Evolutionary conservation across 768 basidiomycete genomes (phyloP).

Genomic region (Tylopilus cervinicoccineus): DNA sequence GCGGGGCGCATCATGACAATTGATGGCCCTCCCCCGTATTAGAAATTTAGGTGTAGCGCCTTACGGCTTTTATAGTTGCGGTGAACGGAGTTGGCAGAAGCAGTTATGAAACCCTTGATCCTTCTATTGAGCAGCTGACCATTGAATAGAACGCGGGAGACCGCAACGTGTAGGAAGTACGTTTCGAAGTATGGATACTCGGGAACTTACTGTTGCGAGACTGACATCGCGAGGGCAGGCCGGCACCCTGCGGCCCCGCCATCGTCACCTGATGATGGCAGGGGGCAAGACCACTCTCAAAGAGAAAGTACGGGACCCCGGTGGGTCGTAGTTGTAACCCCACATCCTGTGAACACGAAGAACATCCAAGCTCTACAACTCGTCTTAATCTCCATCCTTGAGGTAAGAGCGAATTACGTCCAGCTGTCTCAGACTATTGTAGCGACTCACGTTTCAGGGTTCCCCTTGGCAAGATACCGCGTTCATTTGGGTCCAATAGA

Average conservation of each 20-base stretch:
- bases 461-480: neutral
- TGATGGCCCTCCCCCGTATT: neutral
- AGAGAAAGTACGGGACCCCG: neutral
- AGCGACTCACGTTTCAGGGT: neutral
- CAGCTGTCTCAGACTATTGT: neutral
- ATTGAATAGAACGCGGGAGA: neutral
- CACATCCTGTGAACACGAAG: neutral
- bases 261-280: neutral
- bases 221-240: neutral
- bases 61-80: neutral
- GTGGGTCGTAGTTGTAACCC: neutral
- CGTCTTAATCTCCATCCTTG: neutral
- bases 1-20: conserved; percentile 7
- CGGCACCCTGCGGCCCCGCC: neutral
- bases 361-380: neutral
- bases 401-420: neutral
- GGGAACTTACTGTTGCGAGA: neutral
- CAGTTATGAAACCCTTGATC: conserved; percentile 3
- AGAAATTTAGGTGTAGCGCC: neutral
- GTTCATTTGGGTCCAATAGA: neutral
- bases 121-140: conserved; percentile 2
- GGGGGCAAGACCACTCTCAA: neutral
- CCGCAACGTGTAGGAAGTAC: neutral
- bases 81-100: neutral
- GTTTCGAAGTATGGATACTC: neutral